Percentiles rank a stretch among this genome's conserved stretches.
These are phyloP conservation scores for Aspergillus puulaauensis DNA, from an alignment of 2,329 filamentous ascomycete genomes.

Conservation along the genomic window DNA sequence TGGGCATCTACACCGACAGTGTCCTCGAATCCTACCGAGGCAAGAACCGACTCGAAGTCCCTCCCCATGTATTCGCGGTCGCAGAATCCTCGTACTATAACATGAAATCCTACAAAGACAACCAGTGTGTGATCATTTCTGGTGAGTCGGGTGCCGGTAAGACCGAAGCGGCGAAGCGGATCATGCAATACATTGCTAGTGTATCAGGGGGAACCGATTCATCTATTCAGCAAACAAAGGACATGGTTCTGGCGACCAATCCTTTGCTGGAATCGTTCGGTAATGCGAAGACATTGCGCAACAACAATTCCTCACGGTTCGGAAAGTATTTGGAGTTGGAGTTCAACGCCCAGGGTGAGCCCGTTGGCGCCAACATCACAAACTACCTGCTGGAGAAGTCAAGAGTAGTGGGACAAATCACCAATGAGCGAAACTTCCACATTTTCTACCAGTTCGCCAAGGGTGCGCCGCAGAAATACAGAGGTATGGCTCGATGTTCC, in stretches of 20 bases:
- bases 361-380: conserved; percentile 94
- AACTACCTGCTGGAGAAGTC: conserved; percentile 97
- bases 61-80: conserved; percentile 95
- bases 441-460: conserved; percentile 99
- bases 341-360: conserved; percentile 89
- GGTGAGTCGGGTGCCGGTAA: conserved; percentile 98
- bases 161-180: conserved; percentile 95
- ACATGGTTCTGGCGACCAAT: conserved; percentile 99
- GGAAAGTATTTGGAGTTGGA: conserved; percentile 98
- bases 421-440: conserved; percentile 96
- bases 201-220: conserved; percentile 83
- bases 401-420: conserved; percentile 90
- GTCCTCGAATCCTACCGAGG: conserved; percentile 93
- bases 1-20: conserved; percentile 95
- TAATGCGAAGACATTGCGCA: conserved; percentile 95
- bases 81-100: conserved; percentile 98
- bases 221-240: conserved; percentile 94
- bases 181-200: conserved; percentile 99
- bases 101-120: conserved; percentile 99
- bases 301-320: conserved; percentile 98
- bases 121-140: conserved; percentile 99
- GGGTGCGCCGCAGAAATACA: conserved; percentile 81
- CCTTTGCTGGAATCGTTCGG: conserved; percentile 95
- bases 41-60: conserved; percentile 91
- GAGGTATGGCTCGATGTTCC: conserved; percentile 46